Percentiles rank a stretch among this genome's conserved stretches.
Evolutionary conservation across 1,284 basidiomycete species (phyloP).

Genomic region (Sporisorium exsertum): DNA sequence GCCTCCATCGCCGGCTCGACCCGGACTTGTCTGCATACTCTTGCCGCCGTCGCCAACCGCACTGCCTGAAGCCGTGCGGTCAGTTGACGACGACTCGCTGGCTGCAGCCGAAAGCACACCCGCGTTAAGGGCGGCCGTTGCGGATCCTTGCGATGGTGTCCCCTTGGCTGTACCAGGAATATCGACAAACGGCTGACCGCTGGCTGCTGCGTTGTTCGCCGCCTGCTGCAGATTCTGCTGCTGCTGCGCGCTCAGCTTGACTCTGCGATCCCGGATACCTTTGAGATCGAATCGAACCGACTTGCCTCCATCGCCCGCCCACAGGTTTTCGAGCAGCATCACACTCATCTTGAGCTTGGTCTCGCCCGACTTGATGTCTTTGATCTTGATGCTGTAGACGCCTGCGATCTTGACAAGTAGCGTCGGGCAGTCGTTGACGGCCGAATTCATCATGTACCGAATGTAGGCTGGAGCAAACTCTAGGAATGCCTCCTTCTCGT

Average conservation of each 20-base stretch:
- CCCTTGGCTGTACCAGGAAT: conserved; percentile 37
- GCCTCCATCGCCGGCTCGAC: conserved; percentile 4
- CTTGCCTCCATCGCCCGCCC: conserved; percentile 52
- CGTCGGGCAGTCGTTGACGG: conserved; percentile 55
- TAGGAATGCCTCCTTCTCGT: conserved; percentile 64
- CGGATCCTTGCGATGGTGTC: conserved; percentile 16
- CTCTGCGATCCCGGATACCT: conserved; percentile 59
- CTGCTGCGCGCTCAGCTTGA: conserved; percentile 49
- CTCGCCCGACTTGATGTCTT: conserved; percentile 56
- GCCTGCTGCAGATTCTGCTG: conserved; percentile 36
- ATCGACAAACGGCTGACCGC: conserved; percentile 23
- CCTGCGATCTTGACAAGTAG: conserved; percentile 65
- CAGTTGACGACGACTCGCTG: background rate
- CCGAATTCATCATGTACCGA: conserved; percentile 61
- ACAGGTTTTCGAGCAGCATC: conserved; percentile 63
- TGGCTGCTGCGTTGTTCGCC: conserved; percentile 16
- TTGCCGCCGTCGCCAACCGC: background rate
- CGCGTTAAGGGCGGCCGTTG: conserved; percentile 24
- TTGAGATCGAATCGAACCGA: conserved; percentile 60
- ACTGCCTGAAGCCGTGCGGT: background rate
- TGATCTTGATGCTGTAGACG: conserved; percentile 65
- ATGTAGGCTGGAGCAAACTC: conserved; percentile 64
- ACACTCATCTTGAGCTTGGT: conserved; percentile 62
- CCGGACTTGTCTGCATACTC: conserved; percentile 11
- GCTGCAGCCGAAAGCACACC: conserved; percentile 17